Conservation (phyloP, 208 protist genomes). For the Borovskyia barvae region DNA sequence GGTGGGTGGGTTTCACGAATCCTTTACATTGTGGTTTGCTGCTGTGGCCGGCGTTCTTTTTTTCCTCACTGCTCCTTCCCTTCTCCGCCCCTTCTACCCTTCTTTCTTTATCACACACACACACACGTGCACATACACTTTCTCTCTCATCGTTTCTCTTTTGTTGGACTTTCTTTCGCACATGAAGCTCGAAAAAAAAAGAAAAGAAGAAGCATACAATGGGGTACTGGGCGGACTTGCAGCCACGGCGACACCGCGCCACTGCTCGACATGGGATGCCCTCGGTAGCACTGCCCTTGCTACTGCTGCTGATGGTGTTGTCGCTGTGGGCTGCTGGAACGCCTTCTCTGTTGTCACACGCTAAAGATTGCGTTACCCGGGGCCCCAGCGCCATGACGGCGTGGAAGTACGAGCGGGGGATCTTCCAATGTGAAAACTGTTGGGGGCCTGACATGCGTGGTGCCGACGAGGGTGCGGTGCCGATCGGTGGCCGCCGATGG, state of each 20-base stretch:
- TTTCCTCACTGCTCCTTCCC: not conserved
- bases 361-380: constrained; percentile 41
- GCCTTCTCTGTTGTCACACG: not conserved
- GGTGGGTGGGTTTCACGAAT: too few species aligned
- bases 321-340: not conserved
- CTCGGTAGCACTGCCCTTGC: not conserved
- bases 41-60: too few species aligned
- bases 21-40: too few species aligned
- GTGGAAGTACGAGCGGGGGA: constrained; percentile 70
- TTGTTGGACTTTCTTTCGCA: too few species aligned
- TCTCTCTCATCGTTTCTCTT: not conserved
- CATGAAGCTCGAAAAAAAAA: too few species aligned
- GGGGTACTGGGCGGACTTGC: too few species aligned
- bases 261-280: too few species aligned
- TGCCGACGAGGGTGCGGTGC: not conserved
- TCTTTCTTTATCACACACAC: not conserved
- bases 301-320: constrained; percentile 6
- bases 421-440: constrained; percentile 45
- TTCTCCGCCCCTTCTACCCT: not conserved
- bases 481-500: constrained; percentile 45
- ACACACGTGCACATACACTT: not conserved
- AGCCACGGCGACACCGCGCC: not conserved
- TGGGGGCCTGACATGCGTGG: not conserved
- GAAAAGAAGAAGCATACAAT: too few species aligned
- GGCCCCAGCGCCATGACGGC: constrained; percentile 23